Evolutionary conservation across 73 alveolate genomes (phyloP).

Genomic region (Stentor coeruleus): DNA sequence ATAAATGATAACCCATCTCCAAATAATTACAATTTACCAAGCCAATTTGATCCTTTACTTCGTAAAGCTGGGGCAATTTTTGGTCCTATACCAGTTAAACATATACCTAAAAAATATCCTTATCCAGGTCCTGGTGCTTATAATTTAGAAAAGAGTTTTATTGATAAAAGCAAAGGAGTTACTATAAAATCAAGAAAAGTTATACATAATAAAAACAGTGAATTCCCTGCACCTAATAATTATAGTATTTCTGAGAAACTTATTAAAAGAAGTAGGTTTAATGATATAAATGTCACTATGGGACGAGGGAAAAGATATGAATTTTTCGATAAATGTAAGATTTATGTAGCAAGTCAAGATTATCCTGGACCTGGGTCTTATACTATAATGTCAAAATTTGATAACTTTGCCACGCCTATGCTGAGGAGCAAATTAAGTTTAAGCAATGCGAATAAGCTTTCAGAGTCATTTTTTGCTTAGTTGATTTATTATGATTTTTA

Average conservation of each 20-base stretch:
- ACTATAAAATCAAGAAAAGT: neutral
- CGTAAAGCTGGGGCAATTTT: neutral
- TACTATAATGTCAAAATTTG: neutral
- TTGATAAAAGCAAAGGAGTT: neutral
- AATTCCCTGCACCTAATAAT: neutral
- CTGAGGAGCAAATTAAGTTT: neutral
- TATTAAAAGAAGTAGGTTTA: neutral
- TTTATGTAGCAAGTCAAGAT: neutral
- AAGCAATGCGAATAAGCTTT: neutral
- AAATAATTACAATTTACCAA: neutral
- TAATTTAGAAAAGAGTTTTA: neutral
- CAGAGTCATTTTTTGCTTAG: too few species aligned
- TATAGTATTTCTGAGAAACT: neutral
- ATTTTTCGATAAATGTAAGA: neutral
- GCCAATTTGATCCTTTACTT: neutral
- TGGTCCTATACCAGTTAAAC: neutral
- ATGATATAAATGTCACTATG: neutral
- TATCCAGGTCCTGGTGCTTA: neutral
- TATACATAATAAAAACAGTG: neutral
- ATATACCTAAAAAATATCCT: neutral
- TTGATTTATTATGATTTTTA: too few species aligned
- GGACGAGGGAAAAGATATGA: slow-evolving; percentile 10
- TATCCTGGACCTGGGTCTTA: neutral
- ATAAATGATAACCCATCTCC: neutral
- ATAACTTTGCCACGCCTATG: neutral